phyloP scores from a whole-genome alignment of 2,329 filamentous ascomycete genomes.

The Paracamarosporium sp. region DNA sequence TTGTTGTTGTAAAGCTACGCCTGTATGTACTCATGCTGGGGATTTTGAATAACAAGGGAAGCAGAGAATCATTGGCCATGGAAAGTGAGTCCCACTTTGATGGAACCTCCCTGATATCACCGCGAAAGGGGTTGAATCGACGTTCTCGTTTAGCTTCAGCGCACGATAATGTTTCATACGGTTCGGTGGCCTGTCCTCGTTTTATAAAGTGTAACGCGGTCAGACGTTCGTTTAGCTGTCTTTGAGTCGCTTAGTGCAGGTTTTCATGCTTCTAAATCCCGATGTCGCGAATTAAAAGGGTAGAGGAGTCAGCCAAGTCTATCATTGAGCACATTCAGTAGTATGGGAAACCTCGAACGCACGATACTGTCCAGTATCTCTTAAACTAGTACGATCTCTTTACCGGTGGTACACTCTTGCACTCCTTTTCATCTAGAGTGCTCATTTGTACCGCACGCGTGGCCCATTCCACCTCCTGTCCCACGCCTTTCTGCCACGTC shows the following conservation, averaged over 20 bases:
- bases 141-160: not conserved
- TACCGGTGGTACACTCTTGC: conserved; percentile 44
- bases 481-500: conserved; percentile 52
- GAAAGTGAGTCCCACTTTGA: not conserved
- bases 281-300: too few relatives aligned
- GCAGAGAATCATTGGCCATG: not conserved
- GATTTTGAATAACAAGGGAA: not conserved
- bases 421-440: conserved; percentile 55
- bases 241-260: too few relatives aligned
- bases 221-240: too few relatives aligned
- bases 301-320: too few relatives aligned
- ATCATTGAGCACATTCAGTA: too few relatives aligned
- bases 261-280: too few relatives aligned
- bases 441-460: conserved; percentile 51
- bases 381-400: conserved; percentile 47
- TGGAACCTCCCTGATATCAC: not conserved
- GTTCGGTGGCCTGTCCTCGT: not conserved
- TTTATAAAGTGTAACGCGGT: too few relatives aligned
- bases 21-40: not conserved
- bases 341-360: too few relatives aligned
- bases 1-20: too few relatives aligned
- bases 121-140: not conserved
- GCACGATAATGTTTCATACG: not conserved
- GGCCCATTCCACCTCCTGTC: conserved; percentile 49
- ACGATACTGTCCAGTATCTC: too few relatives aligned